Evolutionary conservation across 768 basidiomycete genomes (phyloP), one percentile per base, ranked within the genome.

Genomic region (Mycena pura): DNA sequence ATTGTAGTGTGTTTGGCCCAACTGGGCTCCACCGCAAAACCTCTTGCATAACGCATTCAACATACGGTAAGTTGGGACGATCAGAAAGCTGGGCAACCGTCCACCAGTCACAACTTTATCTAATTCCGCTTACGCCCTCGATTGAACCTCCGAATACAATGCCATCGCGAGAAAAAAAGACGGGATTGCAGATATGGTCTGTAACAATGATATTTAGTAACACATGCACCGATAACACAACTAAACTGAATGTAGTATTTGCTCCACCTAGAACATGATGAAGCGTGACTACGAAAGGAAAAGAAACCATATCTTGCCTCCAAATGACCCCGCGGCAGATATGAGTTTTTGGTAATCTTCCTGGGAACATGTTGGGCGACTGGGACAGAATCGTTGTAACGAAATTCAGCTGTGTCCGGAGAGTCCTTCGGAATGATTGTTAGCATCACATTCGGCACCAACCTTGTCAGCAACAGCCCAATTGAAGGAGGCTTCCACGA

Each of bases 1-100:
- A 45, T n/a, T 10, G 28, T 27, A 6, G 13, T 22, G 17, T 9
- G 22, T 6, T 21, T 3, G 72, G 72, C 5, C 58, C 63, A 31
- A 63, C 59, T 25, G 72, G 68, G 34, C 68, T 60, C 70, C 69
- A 74, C 34, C 73, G 51, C 13, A 72, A 47, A 4, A 63, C 58
- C 56, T 74, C 73, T 50, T 65, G n/a, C n/a, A n/a, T n/a, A n/a
- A n/a, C n/a, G n/a, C n/a, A n/a, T n/a, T n/a, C n/a, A n/a, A n/a
- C n/a, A 39, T 74, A 74, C 15, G 73, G 73, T 21, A 72, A 57
- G 38, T 41, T 41, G 6, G 31, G 39, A 45, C 62, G 39, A 15
- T 71, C 69, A 8, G 41, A 45, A 36, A 71, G 48, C 10, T 24
- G 50, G 72, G 72, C 11, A 71, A 50, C n/a, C 62, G 36, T 22